phyloP scores from a whole-genome alignment of 352 stramenopile genomes.

The Halophytophthora polymorphica region DNA sequence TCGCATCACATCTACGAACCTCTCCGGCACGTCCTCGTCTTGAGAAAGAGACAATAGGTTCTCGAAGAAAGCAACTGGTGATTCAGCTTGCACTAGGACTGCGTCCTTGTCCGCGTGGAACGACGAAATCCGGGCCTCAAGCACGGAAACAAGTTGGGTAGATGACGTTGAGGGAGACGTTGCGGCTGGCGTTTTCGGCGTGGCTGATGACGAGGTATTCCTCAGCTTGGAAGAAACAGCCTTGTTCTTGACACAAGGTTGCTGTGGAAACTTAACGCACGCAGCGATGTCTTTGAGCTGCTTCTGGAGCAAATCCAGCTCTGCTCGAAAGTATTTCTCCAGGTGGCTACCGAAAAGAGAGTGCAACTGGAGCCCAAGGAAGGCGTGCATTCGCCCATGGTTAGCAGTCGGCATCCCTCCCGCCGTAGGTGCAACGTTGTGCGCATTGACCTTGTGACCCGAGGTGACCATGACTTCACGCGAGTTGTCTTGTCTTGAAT shows the following conservation, averaged over 20 bases:
- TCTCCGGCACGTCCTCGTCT: slow-evolving; percentile 33
- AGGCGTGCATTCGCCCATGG: slow-evolving; percentile 58
- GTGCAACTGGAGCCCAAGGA: slow-evolving; percentile 73
- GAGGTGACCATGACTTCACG: slow-evolving; percentile 1
- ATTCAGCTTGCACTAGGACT: slow-evolving; percentile 19
- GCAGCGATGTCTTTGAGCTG: slow-evolving; percentile 42
- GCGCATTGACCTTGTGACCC: slow-evolving; percentile 6
- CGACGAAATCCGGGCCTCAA: slow-evolving; percentile 31
- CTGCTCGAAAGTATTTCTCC: slow-evolving; percentile 59
- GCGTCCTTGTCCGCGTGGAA: slow-evolving; percentile 51
- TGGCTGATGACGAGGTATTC: background rate
- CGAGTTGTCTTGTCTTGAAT: slow-evolving; percentile 4
- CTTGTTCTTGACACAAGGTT: slow-evolving; percentile 29
- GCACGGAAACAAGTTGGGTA: slow-evolving; percentile 19
- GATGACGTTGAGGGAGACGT: slow-evolving; percentile 23
- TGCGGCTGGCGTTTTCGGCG: slow-evolving; percentile 2
- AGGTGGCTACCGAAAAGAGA: slow-evolving; percentile 76
- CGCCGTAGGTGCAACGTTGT: slow-evolving; percentile 2
- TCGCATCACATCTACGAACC: slow-evolving; percentile 37
- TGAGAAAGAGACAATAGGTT: slow-evolving; percentile 44
- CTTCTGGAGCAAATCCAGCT: slow-evolving; percentile 57
- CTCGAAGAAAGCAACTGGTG: slow-evolving; percentile 51
- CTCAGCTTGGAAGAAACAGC: slow-evolving; percentile 22
- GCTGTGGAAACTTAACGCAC: slow-evolving; percentile 51
- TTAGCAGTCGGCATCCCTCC: slow-evolving; percentile 2